Conservation (phyloP, 805 yeast species). For the Groenewaldozyma salmanticensis region DNA sequence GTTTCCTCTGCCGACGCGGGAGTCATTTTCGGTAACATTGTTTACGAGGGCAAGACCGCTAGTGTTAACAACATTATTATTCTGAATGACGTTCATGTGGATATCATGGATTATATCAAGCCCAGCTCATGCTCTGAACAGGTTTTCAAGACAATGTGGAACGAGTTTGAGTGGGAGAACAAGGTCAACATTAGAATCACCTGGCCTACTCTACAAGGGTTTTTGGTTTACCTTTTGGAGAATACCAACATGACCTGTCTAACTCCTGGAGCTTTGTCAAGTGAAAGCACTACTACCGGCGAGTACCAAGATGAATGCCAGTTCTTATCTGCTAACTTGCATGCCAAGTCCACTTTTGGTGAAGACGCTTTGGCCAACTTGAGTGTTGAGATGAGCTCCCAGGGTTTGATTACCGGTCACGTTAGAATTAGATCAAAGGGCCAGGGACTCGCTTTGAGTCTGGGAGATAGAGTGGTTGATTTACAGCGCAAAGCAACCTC, state of each 20-base stretch:
- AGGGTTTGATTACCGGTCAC: conserved; percentile 79
- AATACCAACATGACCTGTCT: conserved; percentile 92
- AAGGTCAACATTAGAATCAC: conserved; percentile 62
- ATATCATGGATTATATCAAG: conserved; percentile 93
- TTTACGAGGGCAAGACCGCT: conserved; percentile 92
- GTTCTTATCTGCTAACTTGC: conserved; percentile 88
- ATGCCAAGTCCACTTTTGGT: conserved; percentile 87
- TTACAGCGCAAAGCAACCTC: conserved; percentile 40
- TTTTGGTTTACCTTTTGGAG: conserved; percentile 61
- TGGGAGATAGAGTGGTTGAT: conserved; percentile 86
- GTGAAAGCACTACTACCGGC: conserved; percentile 24
- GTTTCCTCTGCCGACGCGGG: conserved; percentile 98
- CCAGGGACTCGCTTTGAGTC: conserved; percentile 88
- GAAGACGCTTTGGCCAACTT: conserved; percentile 96
- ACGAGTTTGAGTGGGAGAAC: conserved; percentile 99
- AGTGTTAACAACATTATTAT: conserved; percentile 84
- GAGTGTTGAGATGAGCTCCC: conserved; percentile 74
- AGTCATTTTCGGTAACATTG: conserved; percentile 93
- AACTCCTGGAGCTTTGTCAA: conserved; percentile 89
- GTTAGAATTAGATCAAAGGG: conserved; percentile 96
- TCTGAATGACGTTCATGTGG: conserved; percentile 88
- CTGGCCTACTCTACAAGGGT: conserved; percentile 61
- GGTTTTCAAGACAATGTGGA: conserved; percentile 96
- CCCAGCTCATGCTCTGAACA: conserved; percentile 88
- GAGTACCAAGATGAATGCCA: conserved; percentile 46